A percentile compares a stretch with the other conserved stretches of the same genome.
These are phyloP conservation scores for Populus tomentosa DNA, from an alignment of 441 rosid genomes.

Conservation along the genomic window DNA sequence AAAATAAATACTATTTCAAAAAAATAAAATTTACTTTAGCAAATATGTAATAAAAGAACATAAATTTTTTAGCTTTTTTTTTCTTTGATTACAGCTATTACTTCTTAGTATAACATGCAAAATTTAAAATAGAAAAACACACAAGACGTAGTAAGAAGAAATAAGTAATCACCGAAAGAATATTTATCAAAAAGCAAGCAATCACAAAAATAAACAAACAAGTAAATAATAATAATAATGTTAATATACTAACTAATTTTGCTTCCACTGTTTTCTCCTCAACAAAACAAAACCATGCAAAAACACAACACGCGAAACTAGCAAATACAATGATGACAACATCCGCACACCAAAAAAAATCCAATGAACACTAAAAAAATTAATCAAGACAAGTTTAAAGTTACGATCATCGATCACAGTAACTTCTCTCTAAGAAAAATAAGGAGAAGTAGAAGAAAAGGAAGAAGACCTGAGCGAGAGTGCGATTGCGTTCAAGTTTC, in stretches of 20 bases:
- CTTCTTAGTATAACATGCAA: background rate
- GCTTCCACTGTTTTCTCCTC: conserved; percentile 16
- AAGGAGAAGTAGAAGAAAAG: background rate
- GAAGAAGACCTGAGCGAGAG: conserved; percentile 71
- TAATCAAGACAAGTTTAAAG: background rate
- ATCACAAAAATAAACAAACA: background rate
- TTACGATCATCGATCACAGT: background rate
- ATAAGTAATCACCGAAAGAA: background rate
- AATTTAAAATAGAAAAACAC: background rate
- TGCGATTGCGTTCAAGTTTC: conserved; percentile 67
- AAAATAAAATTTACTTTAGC: background rate
- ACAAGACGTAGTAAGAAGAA: background rate
- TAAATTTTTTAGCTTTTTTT: too few species aligned
- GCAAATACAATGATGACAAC: background rate
- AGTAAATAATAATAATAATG: too few species aligned
- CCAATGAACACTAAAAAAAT: background rate
- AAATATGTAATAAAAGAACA: background rate
- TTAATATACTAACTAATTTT: background rate
- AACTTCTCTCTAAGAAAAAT: background rate
- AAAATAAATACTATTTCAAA: background rate
- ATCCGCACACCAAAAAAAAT: background rate
- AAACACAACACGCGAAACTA: background rate
- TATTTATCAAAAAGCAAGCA: background rate
- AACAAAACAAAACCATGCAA: conserved; percentile 14
- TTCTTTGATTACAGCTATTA: too few species aligned